Base-by-base conservation (phyloP, 2,329 filamentous ascomycete genomes). In the Fusarium floridanum region DNA sequence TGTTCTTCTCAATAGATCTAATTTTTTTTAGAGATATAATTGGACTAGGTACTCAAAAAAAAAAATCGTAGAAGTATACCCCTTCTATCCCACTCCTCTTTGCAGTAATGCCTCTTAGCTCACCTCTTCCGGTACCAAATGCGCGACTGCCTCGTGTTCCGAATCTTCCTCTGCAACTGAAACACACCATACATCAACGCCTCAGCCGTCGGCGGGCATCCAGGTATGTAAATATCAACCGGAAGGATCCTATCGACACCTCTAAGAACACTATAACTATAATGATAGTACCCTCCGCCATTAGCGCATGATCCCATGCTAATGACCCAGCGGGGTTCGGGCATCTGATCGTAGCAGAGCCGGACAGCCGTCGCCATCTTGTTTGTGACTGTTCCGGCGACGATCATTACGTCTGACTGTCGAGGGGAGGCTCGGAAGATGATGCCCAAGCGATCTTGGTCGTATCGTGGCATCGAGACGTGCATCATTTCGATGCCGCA, bases 201-300 rank as follows among this genome's bases (percentile, higher is more conserved):
- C 79, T 88, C 86, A 29, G 83, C 79, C 10, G 86, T 85, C 9
- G 83, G 88, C 75, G 85, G 85, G 82, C 91, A 93, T 0, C 91
- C 91, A 2, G 91, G 91, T 6, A 93, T 88, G 77, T 91, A 93
- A 12, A 93, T 87, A 80, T 93, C 91, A 16, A 93, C 91, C 0
- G 91, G 91, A 4, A 93, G 84, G 74, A 93, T 88, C 11, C 91
- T 83, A 80, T 93, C 91, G 69, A 91, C 91, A 0, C 91, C 91
- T 41, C 91, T 84, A 16, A 91, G 87, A 16, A 93, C 91, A 61
- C 85, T 88, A 82, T 94, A 94, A 79, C 89, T 92, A 82, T 93
- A 93, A 81, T 94, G 91, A 81, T 94, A 94, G 82, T 94, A 93
- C 16, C 92, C 92, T 66, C 92, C 92, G 24, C 92, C 91, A 79